Percentiles rank a stretch among this genome's conserved stretches.
Evolutionary conservation across 805 yeast species (phyloP).

Genomic region (Scheffersomyces lignosus): DNA sequence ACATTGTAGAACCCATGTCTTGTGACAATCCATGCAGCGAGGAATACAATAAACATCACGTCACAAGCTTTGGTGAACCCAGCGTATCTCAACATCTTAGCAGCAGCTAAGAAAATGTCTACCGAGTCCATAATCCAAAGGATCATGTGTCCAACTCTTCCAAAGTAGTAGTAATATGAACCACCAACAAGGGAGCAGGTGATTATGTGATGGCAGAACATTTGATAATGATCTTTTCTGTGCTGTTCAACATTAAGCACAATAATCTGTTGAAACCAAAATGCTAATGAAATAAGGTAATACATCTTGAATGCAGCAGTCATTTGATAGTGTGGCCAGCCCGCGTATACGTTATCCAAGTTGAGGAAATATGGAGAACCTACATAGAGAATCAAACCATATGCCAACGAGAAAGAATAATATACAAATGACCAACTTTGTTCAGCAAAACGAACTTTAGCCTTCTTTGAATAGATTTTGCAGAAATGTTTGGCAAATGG

Average conservation of each 20-base stretch:
- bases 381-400: conserved; percentile 59
- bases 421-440: conserved; percentile 79
- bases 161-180: conserved; percentile 70
- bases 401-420: conserved; percentile 52
- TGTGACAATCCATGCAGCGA: conserved; percentile 65
- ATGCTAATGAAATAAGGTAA: conserved; percentile 70
- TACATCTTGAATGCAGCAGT: conserved; percentile 57
- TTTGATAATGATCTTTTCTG: conserved; percentile 81
- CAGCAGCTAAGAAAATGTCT: conserved; percentile 68
- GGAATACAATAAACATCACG: conserved; percentile 62
- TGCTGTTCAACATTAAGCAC: conserved; percentile 74
- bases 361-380: conserved; percentile 60
- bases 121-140: conserved; percentile 80
- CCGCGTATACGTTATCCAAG: conserved; percentile 56
- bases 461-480: conserved; percentile 49
- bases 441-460: conserved; percentile 73
- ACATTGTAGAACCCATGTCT: conserved; percentile 77
- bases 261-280: conserved; percentile 79
- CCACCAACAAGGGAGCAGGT: conserved; percentile 68
- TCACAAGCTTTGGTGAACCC: conserved; percentile 65
- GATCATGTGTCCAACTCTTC: conserved; percentile 76
- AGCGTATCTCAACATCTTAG: conserved; percentile 76
- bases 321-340: conserved; percentile 75
- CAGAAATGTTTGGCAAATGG: conserved; percentile 51
- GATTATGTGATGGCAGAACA: conserved; percentile 86